Evolutionary conservation across 768 basidiomycete species (phyloP).

Genomic region (Termitomyces sp.): DNA sequence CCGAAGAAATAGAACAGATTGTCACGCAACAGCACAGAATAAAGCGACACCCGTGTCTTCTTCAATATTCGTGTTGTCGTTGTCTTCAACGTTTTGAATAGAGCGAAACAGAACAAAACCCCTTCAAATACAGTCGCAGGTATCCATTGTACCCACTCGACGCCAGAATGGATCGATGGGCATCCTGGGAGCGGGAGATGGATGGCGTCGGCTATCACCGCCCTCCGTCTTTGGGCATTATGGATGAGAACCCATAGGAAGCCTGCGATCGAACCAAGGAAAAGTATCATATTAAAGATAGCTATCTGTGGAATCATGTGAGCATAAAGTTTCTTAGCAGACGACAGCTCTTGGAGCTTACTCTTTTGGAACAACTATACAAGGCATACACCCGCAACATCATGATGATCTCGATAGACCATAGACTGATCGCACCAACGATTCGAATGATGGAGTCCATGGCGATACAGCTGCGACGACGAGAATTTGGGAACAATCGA

Average conservation of each 20-base stretch:
- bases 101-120: slow-evolving; percentile 33
- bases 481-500: neutral
- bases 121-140: slow-evolving; percentile 28
- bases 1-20: slow-evolving; percentile 40
- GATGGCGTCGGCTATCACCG: slow-evolving; percentile 30
- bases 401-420: slow-evolving; percentile 46
- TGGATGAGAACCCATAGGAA: slow-evolving; percentile 36
- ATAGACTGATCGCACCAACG: slow-evolving; percentile 37
- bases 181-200: slow-evolving; percentile 27
- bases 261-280: slow-evolving; percentile 32
- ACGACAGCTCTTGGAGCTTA: slow-evolving; percentile 12
- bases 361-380: slow-evolving; percentile 33
- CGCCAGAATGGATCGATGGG: slow-evolving; percentile 8
- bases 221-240: slow-evolving; percentile 29
- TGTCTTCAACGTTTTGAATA: slow-evolving; percentile 27
- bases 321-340: neutral
- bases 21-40: slow-evolving; percentile 32
- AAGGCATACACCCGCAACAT: slow-evolving; percentile 40
- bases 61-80: slow-evolving; percentile 18
- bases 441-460: slow-evolving; percentile 38
- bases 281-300: slow-evolving; percentile 31
- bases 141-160: slow-evolving; percentile 13
- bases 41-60: slow-evolving; percentile 23
- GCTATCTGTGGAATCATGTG: slow-evolving; percentile 23
- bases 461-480: slow-evolving; percentile 31